Evolutionary conservation across 176 grass and related monocot species (phyloP).

Genomic region (Pontederia crassipes): DNA sequence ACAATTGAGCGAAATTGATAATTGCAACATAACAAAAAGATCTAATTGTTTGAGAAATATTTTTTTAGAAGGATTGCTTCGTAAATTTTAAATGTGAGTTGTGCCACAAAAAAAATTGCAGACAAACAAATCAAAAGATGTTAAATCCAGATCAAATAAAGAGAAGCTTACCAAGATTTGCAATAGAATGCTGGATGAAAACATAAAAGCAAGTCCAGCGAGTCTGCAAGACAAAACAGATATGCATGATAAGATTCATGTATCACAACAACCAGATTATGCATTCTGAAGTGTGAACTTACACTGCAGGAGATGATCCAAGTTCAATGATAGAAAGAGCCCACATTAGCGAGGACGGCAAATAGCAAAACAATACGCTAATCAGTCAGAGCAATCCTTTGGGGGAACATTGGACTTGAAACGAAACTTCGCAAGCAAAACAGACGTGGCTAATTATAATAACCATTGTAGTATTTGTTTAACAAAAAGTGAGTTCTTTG

Average conservation of each 20-base stretch:
- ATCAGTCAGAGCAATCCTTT: neutral
- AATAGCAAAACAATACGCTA: neutral
- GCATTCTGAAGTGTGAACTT: slow-evolving; percentile 5
- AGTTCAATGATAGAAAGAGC: neutral
- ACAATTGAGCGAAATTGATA: too few relatives aligned
- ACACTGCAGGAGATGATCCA: slow-evolving; percentile 13
- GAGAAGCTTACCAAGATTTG: slow-evolving; percentile 65
- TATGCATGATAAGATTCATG: neutral
- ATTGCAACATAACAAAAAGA: too few relatives aligned
- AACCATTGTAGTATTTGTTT: neutral
- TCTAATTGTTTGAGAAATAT: neutral
- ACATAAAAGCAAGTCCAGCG: slow-evolving; percentile 93
- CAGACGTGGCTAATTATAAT: neutral
- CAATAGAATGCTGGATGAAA: slow-evolving; percentile 80
- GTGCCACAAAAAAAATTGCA: neutral
- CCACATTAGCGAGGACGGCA: neutral
- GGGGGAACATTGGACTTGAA: neutral
- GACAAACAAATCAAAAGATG: neutral
- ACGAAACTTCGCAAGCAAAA: neutral
- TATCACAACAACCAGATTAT: slow-evolving; percentile 8
- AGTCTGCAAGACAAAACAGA: slow-evolving; percentile 43
- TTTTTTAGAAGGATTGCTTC: too few relatives aligned
- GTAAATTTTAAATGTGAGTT: too few relatives aligned
- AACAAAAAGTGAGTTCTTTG: neutral
- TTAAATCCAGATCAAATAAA: neutral